These are phyloP conservation scores for Chiua virens DNA, from an alignment of 768 basidiomycete genomes.

Conservation along the genomic window DNA sequence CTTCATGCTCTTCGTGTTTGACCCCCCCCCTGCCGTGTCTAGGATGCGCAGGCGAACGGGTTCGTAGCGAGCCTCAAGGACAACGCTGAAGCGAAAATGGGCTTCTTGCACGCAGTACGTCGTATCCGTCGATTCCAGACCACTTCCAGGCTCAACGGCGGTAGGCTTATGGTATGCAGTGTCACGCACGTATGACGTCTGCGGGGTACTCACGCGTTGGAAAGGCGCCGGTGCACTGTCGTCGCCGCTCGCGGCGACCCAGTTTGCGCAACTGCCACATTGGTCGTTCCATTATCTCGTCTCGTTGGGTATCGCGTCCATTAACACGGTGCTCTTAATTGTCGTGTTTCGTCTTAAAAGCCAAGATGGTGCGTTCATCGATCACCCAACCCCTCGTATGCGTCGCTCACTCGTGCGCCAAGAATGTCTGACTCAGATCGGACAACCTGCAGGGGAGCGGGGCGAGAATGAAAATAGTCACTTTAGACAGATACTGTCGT, in stretches of 20 bases:
- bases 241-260: slow-evolving; percentile 77
- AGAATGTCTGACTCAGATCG: slow-evolving; percentile 59
- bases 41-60: slow-evolving; percentile 52
- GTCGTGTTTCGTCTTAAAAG: slow-evolving; percentile 65
- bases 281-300: slow-evolving; percentile 83
- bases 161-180: slow-evolving; percentile 34
- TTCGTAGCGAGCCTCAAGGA: slow-evolving; percentile 42
- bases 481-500: slow-evolving; percentile 51
- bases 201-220: slow-evolving; percentile 6
- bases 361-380: slow-evolving; percentile 56
- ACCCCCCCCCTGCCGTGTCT: not conserved
- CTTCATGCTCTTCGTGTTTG: no score
- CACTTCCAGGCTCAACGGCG: not conserved
- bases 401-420: not conserved
- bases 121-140: slow-evolving; percentile 28
- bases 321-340: slow-evolving; percentile 53
- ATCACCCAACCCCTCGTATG: not conserved
- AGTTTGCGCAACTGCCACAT: slow-evolving; percentile 61
- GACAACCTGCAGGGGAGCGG: slow-evolving; percentile 43
- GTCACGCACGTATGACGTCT: not conserved
- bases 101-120: slow-evolving; percentile 39
- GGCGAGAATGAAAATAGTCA: slow-evolving; percentile 35
- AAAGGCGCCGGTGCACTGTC: slow-evolving; percentile 65
- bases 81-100: slow-evolving; percentile 41
- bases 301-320: slow-evolving; percentile 64